Conservation (phyloP, 148 eudicot genomes). For the Silene latifolia region DNA sequence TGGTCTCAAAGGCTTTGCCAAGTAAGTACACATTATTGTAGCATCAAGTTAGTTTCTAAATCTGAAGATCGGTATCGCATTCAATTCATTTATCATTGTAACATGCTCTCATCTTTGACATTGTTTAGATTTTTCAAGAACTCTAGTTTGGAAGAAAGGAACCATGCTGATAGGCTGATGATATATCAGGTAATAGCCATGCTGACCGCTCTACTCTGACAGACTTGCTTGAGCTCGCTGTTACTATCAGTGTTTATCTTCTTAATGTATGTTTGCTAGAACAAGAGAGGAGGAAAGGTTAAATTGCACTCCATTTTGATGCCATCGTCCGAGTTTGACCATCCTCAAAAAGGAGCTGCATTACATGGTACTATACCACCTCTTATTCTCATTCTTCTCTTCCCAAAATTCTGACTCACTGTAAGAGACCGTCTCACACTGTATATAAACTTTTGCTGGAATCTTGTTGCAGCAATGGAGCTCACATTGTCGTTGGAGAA, state of each 20-base stretch:
- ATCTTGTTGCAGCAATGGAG: constrained; percentile 70
- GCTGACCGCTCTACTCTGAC: too few relatives aligned
- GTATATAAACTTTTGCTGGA: too few relatives aligned
- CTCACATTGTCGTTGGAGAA: constrained; percentile 81
- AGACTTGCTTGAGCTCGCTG: background rate
- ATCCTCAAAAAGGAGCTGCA: constrained; percentile 83
- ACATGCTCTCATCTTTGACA: background rate
- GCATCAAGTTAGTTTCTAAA: background rate
- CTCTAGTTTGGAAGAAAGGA: constrained; percentile 84
- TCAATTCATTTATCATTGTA: background rate
- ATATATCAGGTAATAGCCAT: constrained; percentile 78
- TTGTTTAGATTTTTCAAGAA: constrained; percentile 67
- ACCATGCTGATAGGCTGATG: constrained; percentile 83
- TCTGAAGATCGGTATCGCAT: background rate
- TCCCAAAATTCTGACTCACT: background rate
- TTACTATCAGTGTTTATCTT: too few relatives aligned
- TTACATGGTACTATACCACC: constrained; percentile 52
- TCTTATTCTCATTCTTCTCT: constrained; percentile 7
- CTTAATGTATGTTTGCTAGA: constrained; percentile 40
- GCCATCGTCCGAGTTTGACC: constrained; percentile 66
- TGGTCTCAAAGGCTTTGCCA: constrained; percentile 80
- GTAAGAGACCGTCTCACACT: too few relatives aligned
- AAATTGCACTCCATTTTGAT: constrained; percentile 43
- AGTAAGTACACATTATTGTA: constrained; percentile 42
- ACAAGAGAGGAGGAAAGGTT: constrained; percentile 83